These are phyloP conservation scores for Fusarium sp. DNA, from an alignment of 2,329 filamentous ascomycete genomes.

Conservation along the genomic window DNA sequence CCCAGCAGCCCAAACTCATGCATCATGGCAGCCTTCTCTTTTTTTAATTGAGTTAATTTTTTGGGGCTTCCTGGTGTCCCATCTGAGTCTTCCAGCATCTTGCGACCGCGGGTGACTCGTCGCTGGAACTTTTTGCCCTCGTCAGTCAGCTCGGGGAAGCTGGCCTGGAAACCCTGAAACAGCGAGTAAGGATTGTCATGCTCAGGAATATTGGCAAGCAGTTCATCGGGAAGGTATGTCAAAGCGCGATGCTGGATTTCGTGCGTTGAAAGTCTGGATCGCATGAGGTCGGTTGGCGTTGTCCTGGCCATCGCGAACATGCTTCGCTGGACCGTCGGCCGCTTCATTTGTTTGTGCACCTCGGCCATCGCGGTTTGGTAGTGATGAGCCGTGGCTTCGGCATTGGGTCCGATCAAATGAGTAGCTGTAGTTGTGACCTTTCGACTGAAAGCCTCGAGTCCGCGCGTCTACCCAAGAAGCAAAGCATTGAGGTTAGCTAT, in stretches of 20 bases:
- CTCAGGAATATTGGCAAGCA: constrained; percentile 88
- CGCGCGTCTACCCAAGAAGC: constrained; percentile 69
- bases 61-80: constrained; percentile 66
- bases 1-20: constrained; percentile 90
- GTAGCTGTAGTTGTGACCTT: constrained; percentile 95
- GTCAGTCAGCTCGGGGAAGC: constrained; percentile 75
- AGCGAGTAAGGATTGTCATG: constrained; percentile 86
- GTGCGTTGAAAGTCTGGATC: constrained; percentile 85
- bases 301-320: constrained; percentile 92
- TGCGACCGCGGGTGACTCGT: constrained; percentile 76
- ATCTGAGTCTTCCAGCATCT: constrained; percentile 73
- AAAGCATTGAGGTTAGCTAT: constrained; percentile 30
- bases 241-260: constrained; percentile 96
- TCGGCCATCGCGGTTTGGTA: constrained; percentile 90
- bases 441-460: constrained; percentile 89
- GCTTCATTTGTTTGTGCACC: constrained; percentile 86
- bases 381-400: constrained; percentile 64
- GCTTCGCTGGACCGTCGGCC: constrained; percentile 83
- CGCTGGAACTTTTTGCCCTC: constrained; percentile 75
- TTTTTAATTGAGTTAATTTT: constrained; percentile 76
- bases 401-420: constrained; percentile 79
- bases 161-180: constrained; percentile 96
- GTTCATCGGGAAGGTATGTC: constrained; percentile 86
- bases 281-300: constrained; percentile 91
- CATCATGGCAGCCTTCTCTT: constrained; percentile 80